Percentiles rank a stretch among this genome's conserved stretches.
Evolutionary conservation across 2,329 filamentous ascomycete species (phyloP).

Genomic region (Dryadomyces quercivorus): DNA sequence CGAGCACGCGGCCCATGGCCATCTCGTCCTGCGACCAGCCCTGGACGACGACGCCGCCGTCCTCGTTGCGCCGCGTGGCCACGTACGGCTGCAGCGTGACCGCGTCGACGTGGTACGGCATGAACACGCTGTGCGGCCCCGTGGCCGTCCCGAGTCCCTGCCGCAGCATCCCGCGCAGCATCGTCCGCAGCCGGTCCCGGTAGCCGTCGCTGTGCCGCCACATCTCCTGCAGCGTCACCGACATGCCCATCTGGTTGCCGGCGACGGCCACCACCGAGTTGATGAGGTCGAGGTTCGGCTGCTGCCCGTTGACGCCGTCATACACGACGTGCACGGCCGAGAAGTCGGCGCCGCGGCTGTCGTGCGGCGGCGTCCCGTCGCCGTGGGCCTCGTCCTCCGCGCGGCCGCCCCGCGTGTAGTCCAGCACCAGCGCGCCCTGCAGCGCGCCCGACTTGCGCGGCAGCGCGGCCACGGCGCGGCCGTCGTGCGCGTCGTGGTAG

Average conservation of each 20-base stretch:
- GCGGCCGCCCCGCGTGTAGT: constrained; percentile 69
- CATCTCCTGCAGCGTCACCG: constrained; percentile 75
- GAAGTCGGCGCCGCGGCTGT: constrained; percentile 33
- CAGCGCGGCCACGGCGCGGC: constrained; percentile 57
- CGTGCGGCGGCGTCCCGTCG: background rate
- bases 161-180: constrained; percentile 84
- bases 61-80: constrained; percentile 5
- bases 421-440: constrained; percentile 85
- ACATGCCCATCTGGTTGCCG: constrained; percentile 82
- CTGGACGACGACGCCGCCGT: constrained; percentile 36
- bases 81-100: constrained; percentile 76
- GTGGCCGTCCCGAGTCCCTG: constrained; percentile 83
- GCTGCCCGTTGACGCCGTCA: constrained; percentile 87
- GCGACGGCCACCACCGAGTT: constrained; percentile 88
- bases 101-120: constrained; percentile 94
- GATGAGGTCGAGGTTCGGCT: constrained; percentile 91
- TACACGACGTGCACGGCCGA: constrained; percentile 85
- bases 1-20: constrained; percentile 78
- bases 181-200: constrained; percentile 68
- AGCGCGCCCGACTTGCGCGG: constrained; percentile 86
- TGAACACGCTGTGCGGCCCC: constrained; percentile 89
- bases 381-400: background rate
- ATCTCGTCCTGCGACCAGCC: constrained; percentile 99
- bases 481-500: constrained; percentile 81
- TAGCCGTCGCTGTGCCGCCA: constrained; percentile 75